These are phyloP conservation scores for Brassica hybrid DNA, from an alignment of 441 rosid genomes.

Conservation along the genomic window DNA sequence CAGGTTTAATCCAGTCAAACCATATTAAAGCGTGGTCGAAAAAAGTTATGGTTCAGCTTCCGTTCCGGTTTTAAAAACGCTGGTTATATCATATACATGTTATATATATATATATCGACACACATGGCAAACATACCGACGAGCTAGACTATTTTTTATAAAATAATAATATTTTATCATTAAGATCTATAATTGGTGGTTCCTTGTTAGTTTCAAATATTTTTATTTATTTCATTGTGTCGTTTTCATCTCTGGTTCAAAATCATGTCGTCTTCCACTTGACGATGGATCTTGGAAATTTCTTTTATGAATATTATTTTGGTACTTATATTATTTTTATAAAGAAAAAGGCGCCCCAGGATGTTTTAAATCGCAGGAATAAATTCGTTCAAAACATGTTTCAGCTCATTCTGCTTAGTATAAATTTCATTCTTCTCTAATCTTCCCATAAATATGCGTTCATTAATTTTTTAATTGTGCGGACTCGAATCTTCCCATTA, in stretches of 20 bases:
- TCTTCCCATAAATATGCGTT: background rate
- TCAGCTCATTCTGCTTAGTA: background rate
- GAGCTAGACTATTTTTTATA: conserved; percentile 2
- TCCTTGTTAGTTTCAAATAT: conserved; percentile 30
- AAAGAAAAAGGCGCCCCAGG: background rate
- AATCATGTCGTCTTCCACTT: conserved; percentile 42
- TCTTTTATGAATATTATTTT: conserved; percentile 6
- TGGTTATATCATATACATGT: background rate
- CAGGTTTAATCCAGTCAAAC: too few relatives aligned
- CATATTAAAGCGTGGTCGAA: too few relatives aligned
- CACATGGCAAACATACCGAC: conserved; percentile 38
- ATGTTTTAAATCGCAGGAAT: background rate
- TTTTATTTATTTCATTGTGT: conserved; percentile 24
- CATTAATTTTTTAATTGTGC: background rate
- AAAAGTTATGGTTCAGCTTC: too few relatives aligned
- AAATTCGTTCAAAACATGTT: background rate
- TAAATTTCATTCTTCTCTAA: background rate
- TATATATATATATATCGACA: conserved; percentile 3
- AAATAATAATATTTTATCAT: conserved; percentile 10
- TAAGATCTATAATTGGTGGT: conserved; percentile 40
- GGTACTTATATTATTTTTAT: background rate
- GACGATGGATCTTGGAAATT: conserved; percentile 29
- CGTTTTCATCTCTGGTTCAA: conserved; percentile 40
- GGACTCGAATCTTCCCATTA: background rate
- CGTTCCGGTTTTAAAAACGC: too few relatives aligned